Conservation (phyloP, 1,139 yeast genomes). For the Pichia sp. region DNA sequence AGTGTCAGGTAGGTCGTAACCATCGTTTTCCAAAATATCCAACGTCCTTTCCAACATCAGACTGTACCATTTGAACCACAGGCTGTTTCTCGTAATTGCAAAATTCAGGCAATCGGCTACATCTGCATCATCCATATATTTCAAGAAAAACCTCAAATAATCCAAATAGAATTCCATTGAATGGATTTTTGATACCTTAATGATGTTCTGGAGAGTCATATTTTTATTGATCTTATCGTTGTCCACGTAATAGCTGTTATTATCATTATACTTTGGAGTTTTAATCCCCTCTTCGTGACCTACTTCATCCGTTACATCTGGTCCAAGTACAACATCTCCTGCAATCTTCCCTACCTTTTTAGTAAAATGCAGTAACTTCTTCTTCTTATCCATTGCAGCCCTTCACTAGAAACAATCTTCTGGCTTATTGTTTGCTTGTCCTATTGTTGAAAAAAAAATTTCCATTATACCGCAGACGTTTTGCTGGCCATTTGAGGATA, state of each 20-base stretch:
- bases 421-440: no score
- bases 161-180: constrained; percentile 20
- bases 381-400: background rate
- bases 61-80: constrained; percentile 22
- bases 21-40: background rate
- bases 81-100: constrained; percentile 23
- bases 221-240: no score
- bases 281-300: no score
- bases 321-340: constrained; percentile 25
- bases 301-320: no score
- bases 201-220: background rate
- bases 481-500: no score
- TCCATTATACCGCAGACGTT: no score
- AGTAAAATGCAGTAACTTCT: constrained; percentile 14
- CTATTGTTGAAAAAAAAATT: no score
- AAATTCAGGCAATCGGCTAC: constrained; percentile 22
- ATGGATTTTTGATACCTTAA: constrained; percentile 7
- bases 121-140: constrained; percentile 25
- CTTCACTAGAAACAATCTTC: no score
- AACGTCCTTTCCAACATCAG: constrained; percentile 9
- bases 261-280: no score
- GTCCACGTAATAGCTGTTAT: no score
- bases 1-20: background rate
- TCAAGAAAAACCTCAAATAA: constrained; percentile 21
- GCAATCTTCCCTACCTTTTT: constrained; percentile 22